Percentiles rank a stretch among this genome's conserved stretches.
Conservation (phyloP, 257 asterid species). For the Datura wrightii region DNA sequence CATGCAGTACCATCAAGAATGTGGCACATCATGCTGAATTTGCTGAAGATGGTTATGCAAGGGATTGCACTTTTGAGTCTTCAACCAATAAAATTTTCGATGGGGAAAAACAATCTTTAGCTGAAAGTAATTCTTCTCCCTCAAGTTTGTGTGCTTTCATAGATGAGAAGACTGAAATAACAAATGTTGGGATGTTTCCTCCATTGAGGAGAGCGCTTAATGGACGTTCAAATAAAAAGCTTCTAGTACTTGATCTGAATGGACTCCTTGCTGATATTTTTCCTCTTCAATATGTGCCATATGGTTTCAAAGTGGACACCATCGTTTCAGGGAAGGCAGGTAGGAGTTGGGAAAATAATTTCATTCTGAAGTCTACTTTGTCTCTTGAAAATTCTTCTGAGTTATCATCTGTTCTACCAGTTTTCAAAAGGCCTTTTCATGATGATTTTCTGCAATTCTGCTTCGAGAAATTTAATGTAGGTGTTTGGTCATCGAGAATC, state of each 20-base stretch:
- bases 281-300: constrained; percentile 52
- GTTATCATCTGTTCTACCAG: constrained; percentile 48
- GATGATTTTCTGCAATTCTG: constrained; percentile 83
- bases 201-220: constrained; percentile 37
- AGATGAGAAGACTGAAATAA: constrained; percentile 37
- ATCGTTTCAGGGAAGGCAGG: constrained; percentile 72
- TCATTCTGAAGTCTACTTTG: constrained; percentile 30
- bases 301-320: constrained; percentile 54
- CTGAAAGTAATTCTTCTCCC: constrained; percentile 25
- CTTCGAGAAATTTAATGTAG: constrained; percentile 75
- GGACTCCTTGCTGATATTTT: constrained; percentile 77
- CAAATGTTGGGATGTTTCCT: constrained; percentile 22
- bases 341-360: constrained; percentile 27
- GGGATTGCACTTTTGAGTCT: constrained; percentile 2
- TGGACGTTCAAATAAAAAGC: constrained; percentile 54
- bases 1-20: constrained; percentile 27
- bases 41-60: constrained; percentile 20
- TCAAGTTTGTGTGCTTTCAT: constrained; percentile 35
- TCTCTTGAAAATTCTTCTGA: constrained; percentile 32
- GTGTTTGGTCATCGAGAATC: constrained; percentile 84
- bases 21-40: background rate
- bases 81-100: background rate
- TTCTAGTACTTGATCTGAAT: constrained; percentile 87
- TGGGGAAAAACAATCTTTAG: constrained; percentile 31
- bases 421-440: constrained; percentile 83